Evolutionary conservation across 768 basidiomycete genomes (phyloP).

Genomic region (Xerocomus spinulosus): DNA sequence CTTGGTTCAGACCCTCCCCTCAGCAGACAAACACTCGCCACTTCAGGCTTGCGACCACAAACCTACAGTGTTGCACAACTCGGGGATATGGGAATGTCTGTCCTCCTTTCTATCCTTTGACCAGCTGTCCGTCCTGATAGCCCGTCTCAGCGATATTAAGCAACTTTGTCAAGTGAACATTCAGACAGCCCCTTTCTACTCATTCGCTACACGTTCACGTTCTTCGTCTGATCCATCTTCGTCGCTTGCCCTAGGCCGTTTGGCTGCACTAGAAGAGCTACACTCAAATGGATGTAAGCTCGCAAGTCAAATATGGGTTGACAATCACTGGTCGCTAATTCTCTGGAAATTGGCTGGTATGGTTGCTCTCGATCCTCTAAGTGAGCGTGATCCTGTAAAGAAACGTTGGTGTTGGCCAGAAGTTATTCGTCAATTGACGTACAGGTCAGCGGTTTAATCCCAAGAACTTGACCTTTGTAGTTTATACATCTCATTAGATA

Average conservation of each 20-base stretch:
- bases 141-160: conserved; percentile 39
- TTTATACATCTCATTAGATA: conserved; percentile 51
- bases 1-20: conserved; percentile 27
- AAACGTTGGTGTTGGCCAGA: conserved; percentile 81
- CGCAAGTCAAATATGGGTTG: conserved; percentile 76
- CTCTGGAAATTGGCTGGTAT: conserved; percentile 95
- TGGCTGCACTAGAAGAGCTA: conserved; percentile 53
- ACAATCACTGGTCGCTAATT: conserved; percentile 87
- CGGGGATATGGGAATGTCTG: conserved; percentile 51
- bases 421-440: conserved; percentile 76
- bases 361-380: conserved; percentile 65
- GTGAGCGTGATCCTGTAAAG: conserved; percentile 40
- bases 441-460: conserved; percentile 54
- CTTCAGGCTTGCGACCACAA: conserved; percentile 52
- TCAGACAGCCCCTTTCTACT: conserved; percentile 51
- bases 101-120: conserved; percentile 3
- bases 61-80: conserved; percentile 40
- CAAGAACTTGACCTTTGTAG: not conserved
- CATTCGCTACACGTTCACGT: conserved; percentile 45
- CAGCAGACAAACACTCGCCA: conserved; percentile 41
- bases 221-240: conserved; percentile 17
- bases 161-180: conserved; percentile 56
- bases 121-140: conserved; percentile 1
- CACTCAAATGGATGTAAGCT: conserved; percentile 56
- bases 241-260: conserved; percentile 39